Evolutionary conservation across 805 yeast genomes (phyloP), one percentile per base, ranked within the genome.

Genomic region (Naumovozyma baii): DNA sequence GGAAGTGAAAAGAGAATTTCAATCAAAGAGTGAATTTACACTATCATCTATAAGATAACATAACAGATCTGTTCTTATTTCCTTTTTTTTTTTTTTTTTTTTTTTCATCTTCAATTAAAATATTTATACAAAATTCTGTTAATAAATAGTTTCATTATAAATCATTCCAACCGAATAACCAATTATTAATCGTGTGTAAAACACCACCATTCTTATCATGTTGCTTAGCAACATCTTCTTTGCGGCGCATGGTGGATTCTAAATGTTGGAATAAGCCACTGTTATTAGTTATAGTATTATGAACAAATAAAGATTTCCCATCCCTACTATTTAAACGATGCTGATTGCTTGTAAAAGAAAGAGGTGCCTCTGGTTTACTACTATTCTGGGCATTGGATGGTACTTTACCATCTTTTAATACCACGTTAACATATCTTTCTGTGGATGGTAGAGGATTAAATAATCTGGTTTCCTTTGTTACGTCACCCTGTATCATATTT

Each of bases 141-240:
- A n/a, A n/a, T n/a, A n/a, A n/a, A n/a, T n/a, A n/a, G n/a, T n/a
- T 19, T 17, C 2, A 18, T 51, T 42, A 64, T 35, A 69, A 48
- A 41, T 72, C 73, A 37, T 73, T 76, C 76, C 77, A 74, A 2
- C 78, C 78, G 51, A 74, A 74, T 29, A 74, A 52, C 59, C 74
- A 58, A 49, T 73, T 73, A 44, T 67, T 69, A 3, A 73, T 65
- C 15, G 45, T 50, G 16, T 51, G 52, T 7, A 60, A 10, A 2
- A 61, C n/a, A 8, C 63, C 54, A 18, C 39, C 42, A 3, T 44
- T 37, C 18, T 37, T 31, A 13, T 33, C 20, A 18, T 45, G 40
- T 15, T 46, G 44, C 16, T 47, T 39, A 31, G 44, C 43, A 12
- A 42, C 29, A 30, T 45, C 51, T 39, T 54, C 50, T 28, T 48